These are phyloP conservation scores for Alternaria brassicicola DNA, from an alignment of 2,329 filamentous ascomycete species.

Conservation along the genomic window DNA sequence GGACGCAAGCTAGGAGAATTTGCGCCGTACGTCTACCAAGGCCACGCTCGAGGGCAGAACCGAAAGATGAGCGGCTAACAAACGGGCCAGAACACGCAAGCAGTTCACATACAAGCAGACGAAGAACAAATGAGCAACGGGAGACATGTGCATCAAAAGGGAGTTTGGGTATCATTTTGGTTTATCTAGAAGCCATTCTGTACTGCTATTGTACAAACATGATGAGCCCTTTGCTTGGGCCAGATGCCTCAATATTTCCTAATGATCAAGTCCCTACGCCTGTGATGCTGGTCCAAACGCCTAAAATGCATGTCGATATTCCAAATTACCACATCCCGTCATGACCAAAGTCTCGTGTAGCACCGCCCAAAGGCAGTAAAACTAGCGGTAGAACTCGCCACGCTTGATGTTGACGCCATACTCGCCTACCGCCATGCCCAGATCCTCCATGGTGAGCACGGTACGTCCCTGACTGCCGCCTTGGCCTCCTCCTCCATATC, in stretches of 20 bases:
- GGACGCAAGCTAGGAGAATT: slow-evolving; percentile 95
- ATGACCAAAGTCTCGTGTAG: neutral
- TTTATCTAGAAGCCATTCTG: slow-evolving; percentile 33
- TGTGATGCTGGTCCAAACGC: slow-evolving; percentile 36
- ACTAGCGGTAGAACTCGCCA: slow-evolving; percentile 91
- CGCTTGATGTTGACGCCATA: slow-evolving; percentile 98
- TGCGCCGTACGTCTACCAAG: slow-evolving; percentile 67
- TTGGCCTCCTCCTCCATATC: slow-evolving; percentile 80
- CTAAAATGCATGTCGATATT: slow-evolving; percentile 27
- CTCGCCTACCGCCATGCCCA: slow-evolving; percentile 97
- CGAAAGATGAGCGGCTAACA: neutral
- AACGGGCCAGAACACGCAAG: slow-evolving; percentile 67
- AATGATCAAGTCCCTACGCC: slow-evolving; percentile 22
- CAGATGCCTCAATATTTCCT: slow-evolving; percentile 17
- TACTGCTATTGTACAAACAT: slow-evolving; percentile 46
- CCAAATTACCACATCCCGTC: slow-evolving; percentile 1
- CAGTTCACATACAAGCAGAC: slow-evolving; percentile 71
- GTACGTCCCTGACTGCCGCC: slow-evolving; percentile 89
- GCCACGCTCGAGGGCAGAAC: too few species aligned
- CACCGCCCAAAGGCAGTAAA: neutral
- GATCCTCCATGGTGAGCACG: slow-evolving; percentile 96
- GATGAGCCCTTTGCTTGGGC: slow-evolving; percentile 22
- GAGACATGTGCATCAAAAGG: slow-evolving; percentile 32
- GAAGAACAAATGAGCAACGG: slow-evolving; percentile 66
- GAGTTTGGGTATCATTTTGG: slow-evolving; percentile 48